Evolutionary conservation across 2,329 filamentous ascomycete species (phyloP).

Genomic region (Exutisphaerella laricina): DNA sequence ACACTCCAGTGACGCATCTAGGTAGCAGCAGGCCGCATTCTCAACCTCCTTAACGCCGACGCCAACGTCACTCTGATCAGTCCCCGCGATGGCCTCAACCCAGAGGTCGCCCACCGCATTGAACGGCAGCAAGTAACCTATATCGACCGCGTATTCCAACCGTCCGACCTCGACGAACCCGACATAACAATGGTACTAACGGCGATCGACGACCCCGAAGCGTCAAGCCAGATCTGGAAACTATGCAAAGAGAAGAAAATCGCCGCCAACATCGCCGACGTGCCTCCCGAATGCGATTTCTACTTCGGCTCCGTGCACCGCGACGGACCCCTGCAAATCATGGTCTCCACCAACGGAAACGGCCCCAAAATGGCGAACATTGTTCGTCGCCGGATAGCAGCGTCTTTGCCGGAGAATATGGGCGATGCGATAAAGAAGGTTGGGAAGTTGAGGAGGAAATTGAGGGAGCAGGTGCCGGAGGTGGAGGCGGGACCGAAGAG

Average conservation of each 20-base stretch:
- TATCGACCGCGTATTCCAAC: conserved; percentile 76
- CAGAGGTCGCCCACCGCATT: conserved; percentile 80
- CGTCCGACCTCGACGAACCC: conserved; percentile 72
- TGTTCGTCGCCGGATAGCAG: conserved; percentile 76
- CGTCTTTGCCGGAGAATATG: conserved; percentile 66
- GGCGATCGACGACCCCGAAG: conserved; percentile 86
- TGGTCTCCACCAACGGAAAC: conserved; percentile 98
- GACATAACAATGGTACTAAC: conserved; percentile 77
- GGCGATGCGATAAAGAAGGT: conserved; percentile 83
- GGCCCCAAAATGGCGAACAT: conserved; percentile 85
- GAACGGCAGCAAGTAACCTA: conserved; percentile 69
- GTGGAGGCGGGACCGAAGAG: conserved; percentile 72
- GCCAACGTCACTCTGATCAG: conserved; percentile 82
- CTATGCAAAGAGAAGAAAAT: conserved; percentile 80
- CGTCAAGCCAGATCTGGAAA: conserved; percentile 88
- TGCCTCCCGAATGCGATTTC: conserved; percentile 94
- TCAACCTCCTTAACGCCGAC: conserved; percentile 92
- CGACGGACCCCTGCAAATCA: conserved; percentile 91
- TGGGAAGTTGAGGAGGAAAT: conserved; percentile 69
- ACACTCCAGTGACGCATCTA: conserved; percentile 39
- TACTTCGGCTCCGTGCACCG: conserved; percentile 96
- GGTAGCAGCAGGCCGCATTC: conserved; percentile 92
- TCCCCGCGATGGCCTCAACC: conserved; percentile 70
- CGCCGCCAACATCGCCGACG: conserved; percentile 92
- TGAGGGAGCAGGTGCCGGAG: conserved; percentile 70